Evolutionary conservation across 2,329 filamentous ascomycete genomes (phyloP).

Genomic region (Aureobasidium zeae): DNA sequence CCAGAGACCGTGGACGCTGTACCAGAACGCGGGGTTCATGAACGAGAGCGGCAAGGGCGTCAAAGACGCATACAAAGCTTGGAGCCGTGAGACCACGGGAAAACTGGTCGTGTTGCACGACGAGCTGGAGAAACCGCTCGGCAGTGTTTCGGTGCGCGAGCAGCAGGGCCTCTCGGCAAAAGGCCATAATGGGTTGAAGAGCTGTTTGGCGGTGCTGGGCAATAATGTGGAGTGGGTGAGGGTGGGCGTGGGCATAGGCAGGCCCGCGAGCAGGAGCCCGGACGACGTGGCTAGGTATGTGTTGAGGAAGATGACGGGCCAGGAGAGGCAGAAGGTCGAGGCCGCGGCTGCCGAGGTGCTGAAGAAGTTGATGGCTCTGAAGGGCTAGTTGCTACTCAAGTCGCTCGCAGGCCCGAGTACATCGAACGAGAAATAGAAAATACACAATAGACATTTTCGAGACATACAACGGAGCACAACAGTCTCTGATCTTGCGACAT

Average conservation of each 20-base stretch:
- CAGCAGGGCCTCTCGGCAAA: conserved; percentile 43
- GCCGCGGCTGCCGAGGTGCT: conserved; percentile 26
- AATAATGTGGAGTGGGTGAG: conserved; percentile 69
- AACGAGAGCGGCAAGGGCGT: conserved; percentile 72
- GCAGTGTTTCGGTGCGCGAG: conserved; percentile 52
- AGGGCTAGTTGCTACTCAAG: too few species aligned
- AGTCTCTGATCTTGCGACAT: too few species aligned
- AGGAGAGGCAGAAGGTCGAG: conserved; percentile 37
- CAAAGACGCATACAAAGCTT: conserved; percentile 54
- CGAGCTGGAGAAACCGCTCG: conserved; percentile 67
- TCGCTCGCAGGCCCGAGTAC: too few species aligned
- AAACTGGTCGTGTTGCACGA: conserved; percentile 76
- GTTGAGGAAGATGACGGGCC: conserved; percentile 53
- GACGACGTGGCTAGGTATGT: conserved; percentile 68
- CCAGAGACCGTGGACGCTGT: conserved; percentile 48
- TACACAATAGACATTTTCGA: too few species aligned
- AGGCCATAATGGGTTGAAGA: conserved; percentile 41
- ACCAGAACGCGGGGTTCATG: conserved; percentile 72
- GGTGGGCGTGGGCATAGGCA: conserved; percentile 79
- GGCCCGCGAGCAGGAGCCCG: conserved; percentile 60
- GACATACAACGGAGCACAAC: too few species aligned
- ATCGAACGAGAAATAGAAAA: too few species aligned
- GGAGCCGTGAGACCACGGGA: conserved; percentile 32
- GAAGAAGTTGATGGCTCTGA: conserved; percentile 31
- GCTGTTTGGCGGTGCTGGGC: conserved; percentile 75